Percentiles rank a stretch among this genome's conserved stretches.
These are phyloP conservation scores for Penicillium freii DNA, from an alignment of 2,329 filamentous ascomycete genomes.

Conservation along the genomic window DNA sequence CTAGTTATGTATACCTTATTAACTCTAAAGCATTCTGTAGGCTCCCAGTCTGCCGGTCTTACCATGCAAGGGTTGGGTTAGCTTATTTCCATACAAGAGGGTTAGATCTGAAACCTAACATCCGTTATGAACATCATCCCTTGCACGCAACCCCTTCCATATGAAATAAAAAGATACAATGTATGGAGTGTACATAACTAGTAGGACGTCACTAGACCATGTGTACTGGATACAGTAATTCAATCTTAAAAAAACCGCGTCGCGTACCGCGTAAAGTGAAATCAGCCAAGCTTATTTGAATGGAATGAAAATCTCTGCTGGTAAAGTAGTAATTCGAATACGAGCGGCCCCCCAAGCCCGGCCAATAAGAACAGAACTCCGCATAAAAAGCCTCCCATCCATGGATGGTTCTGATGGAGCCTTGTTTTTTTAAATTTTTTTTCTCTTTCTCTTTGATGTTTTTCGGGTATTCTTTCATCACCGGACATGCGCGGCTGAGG, in stretches of 20 bases:
- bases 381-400: conserved; percentile 6
- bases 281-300: neutral
- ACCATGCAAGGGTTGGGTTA: conserved; percentile 11
- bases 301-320: conserved; percentile 10
- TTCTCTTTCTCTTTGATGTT: conserved; percentile 4
- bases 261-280: conserved; percentile 5
- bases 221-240: no score
- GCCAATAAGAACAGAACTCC: conserved; percentile 14
- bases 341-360: conserved; percentile 8
- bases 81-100: neutral
- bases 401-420: conserved; percentile 14
- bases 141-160: conserved; percentile 3
- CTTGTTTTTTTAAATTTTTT: neutral
- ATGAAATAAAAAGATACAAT: neutral
- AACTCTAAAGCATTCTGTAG: neutral
- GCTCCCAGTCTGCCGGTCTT: neutral
- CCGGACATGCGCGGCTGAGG: conserved; percentile 17
- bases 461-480: neutral
- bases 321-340: conserved; percentile 19
- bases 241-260: neutral
- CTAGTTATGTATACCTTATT: neutral
- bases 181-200: neutral
- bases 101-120: conserved; percentile 4
- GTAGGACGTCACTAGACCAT: neutral
- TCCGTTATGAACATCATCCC: conserved; percentile 3